Base-by-base conservation (phyloP, 2,329 filamentous ascomycete genomes). In the Paraphoma chrysanthemicola region DNA sequence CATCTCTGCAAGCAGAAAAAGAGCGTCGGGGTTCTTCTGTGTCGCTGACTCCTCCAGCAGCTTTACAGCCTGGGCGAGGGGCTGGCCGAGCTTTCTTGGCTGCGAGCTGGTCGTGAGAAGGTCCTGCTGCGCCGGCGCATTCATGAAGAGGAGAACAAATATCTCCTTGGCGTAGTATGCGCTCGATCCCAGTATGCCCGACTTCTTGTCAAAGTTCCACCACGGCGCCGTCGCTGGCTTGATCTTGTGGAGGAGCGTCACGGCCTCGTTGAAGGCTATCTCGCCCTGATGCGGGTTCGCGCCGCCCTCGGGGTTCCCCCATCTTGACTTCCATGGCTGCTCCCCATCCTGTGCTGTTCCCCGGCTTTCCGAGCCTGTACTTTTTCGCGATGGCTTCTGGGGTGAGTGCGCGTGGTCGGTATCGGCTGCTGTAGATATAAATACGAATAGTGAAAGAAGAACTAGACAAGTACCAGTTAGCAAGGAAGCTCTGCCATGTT, bases 1-100 rank as follows among this genome's bases (percentile, higher is more conserved):
- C 84, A 99, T 89, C 74, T 99, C 92, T 16, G 92, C 95, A 23
- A 99, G 84, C 14, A 96, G 82, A 71, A 90, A 97, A 44, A 98
- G 86, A 5, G 95, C 95, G 75, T 99, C 93, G 1, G 91, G 85
- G 71, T 92, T 83, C 62, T 83, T 78, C 43, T 81, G 68, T 7
- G 81, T 76, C 3, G 86, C 86, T 33, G 88, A 86, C 48, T 82
- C 77, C 66, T 86, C 81, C 56, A 91, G 77, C 33, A 89, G 78
- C 54, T 79, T 77, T 39, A 89, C 84, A 3, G 86, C 88, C 58
- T 84, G 80, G 18, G 78, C 75, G n/a, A 90, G 77, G 8, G 81
- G 79, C 31, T 79, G 78, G n/a, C 75, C 78, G 6, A 86, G 76
- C 63, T 80, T 81, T 67, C 71, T 77, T 9, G 78, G 64, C 31